These are phyloP conservation scores for Trypanosoma congolense DNA, from an alignment of 208 protist species.

Conservation along the genomic window DNA sequence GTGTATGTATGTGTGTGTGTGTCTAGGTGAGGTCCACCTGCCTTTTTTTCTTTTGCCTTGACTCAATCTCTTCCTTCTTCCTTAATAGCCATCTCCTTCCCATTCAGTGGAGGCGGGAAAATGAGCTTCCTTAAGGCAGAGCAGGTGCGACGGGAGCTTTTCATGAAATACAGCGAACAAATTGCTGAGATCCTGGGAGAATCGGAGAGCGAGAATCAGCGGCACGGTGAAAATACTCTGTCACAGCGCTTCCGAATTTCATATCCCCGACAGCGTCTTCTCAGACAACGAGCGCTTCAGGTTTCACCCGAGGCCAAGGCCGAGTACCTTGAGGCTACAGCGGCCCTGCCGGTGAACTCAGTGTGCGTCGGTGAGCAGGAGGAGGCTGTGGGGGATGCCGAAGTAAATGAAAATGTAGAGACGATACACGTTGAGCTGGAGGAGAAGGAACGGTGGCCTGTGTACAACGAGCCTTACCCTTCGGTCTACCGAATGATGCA, in stretches of 20 bases:
- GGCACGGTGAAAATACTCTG: not conserved
- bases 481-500: conserved; percentile 21
- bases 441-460: conserved; percentile 15
- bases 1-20: not conserved
- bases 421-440: conserved; percentile 4
- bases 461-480: conserved; percentile 16
- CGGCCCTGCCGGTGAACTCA: not conserved
- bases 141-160: conserved; percentile 24
- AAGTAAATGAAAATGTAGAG: not conserved
- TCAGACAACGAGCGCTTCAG: conserved; percentile 32
- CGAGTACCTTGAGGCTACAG: not conserved
- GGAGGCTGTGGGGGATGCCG: not conserved
- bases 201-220: conserved; percentile 5
- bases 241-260: conserved; percentile 25
- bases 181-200: conserved; percentile 19
- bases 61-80: no score
- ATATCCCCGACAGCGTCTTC: conserved; percentile 35
- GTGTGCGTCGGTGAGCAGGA: conserved; percentile 1
- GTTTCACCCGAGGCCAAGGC: not conserved
- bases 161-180: conserved; percentile 21
- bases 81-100: no score
- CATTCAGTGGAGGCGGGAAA: no score
- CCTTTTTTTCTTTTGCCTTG: no score
- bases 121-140: conserved; percentile 31
- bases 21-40: not conserved